Base-by-base conservation (phyloP, 495 filamentous ascomycete species). In the Emericellopsis terricola region DNA sequence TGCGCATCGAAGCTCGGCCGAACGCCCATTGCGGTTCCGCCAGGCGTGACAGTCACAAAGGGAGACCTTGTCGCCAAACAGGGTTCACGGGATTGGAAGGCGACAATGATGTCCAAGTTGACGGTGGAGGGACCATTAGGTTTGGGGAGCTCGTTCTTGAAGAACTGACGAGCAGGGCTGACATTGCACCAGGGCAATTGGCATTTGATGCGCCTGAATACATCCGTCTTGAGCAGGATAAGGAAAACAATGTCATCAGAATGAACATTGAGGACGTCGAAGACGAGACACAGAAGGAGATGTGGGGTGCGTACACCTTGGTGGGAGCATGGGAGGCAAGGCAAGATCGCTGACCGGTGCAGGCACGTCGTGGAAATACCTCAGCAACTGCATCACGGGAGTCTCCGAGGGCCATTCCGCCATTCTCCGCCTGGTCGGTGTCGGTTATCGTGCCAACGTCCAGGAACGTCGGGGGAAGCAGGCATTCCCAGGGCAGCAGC, bases 391-490 rank as follows among this genome's bases (percentile, higher is more conserved):
- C 56, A 77, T 97, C 37, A 70, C 80, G 23, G 89, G 89, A 34
- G 89, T 96, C 21, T 91, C 83, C 3, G 89, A 96, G 71, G 89
- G 89, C 11, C 89, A 97, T 55, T 81, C 82, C 4, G 82, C 84
- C 11, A 81, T 97, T 42, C 60, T 97, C 21, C 76, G 89, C 40
- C 62, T 97, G 26, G 82, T 94, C n/a, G 89, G 89, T 49, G 91
- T 97, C 33, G 89, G 89, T 43, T 97, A 94, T 67, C 68, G 83
- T 50, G 89, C 89, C 2, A 80, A 72, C 4, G 63, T 96, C 41
- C 89, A 94, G 46, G 67, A 69, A 38, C 84, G 82, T 13, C 73
- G 75, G n/a, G 78, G 68, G 18, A 65, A 71, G 36, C 47, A 63
- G 30, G 62, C 71, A 47, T 93, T 77, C 53, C 72, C 71, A 2